Conservation (phyloP, 108 stramenopile species). For the Skeletonema costatum region DNA sequence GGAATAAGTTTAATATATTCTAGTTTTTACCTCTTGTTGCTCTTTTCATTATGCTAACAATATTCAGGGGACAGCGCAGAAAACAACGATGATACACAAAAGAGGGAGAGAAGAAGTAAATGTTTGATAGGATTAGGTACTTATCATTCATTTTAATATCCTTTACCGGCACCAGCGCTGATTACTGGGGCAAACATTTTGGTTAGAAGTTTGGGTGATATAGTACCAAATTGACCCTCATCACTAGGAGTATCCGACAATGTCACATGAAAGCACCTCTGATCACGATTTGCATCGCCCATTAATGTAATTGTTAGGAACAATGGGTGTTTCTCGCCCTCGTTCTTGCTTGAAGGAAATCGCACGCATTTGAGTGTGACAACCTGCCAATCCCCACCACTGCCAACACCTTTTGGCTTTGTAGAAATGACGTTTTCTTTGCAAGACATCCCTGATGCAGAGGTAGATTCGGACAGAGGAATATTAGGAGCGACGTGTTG, state of each 20-base stretch:
- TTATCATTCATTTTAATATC: not conserved
- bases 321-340: constrained; percentile 16
- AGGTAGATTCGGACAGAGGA: not conserved
- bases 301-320: constrained; percentile 62
- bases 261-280: constrained; percentile 80
- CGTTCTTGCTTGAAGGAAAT: constrained; percentile 19
- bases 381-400: constrained; percentile 32
- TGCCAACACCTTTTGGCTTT: not conserved
- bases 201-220: constrained; percentile 68
- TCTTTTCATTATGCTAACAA: no score
- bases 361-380: constrained; percentile 31
- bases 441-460: not conserved
- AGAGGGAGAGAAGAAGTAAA: no score
- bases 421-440: constrained; percentile 2
- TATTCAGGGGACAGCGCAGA: no score
- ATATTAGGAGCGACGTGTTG: constrained; percentile 1
- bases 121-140: no score
- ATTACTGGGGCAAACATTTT: constrained; percentile 33
- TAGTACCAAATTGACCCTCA: constrained; percentile 59
- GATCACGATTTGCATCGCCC: constrained; percentile 65
- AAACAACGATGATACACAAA: no score
- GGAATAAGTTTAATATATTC: not conserved
- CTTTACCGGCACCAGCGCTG: not conserved
- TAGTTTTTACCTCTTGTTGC: not conserved
- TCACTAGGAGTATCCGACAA: constrained; percentile 70